Base-by-base conservation (phyloP, 495 filamentous ascomycete genomes). In the Xeromyces bisporus region DNA sequence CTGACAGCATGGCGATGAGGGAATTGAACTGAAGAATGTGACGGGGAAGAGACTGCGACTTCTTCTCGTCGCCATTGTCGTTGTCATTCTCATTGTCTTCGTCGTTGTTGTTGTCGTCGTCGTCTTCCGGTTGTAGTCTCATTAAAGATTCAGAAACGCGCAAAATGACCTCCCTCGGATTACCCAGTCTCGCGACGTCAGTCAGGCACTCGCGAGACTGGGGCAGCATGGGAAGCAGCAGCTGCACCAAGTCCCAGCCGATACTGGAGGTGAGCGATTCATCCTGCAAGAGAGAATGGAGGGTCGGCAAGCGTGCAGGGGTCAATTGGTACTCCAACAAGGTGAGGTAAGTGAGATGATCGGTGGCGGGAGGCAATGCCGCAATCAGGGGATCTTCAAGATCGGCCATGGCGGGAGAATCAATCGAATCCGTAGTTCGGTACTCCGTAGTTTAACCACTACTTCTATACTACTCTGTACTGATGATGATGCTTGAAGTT, bases 231-330 rank as follows among this genome's bases (percentile, higher is more conserved):
- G 79, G 75, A 12, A 94, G 59, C 2, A 97, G 70, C 28, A 92
- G 68, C 46, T 80, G 76, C 6, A 97, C 78, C 25, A 97, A 54
- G 46, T 97, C 89, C 89, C 89, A 97, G 27, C 89, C 91, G 44
- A 97, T 93, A 38, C 93, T 84, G 28, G 71, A 73, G 1, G 86
- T 86, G 32, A 97, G 65, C 27, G 68, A 69, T 26, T 74, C 70
- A 71, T 91, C 78, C 51, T 91, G 81, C 29, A 94, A 61, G 21
- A 92, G 66, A 5, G 71, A 64, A 43, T 91, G 76, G 25, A 94
- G 58, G 2, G 70, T 63, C 3, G 83, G 80, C 7, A 94, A 64
- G 37, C 80, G 71, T 17, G 75, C 72, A n/a, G 66, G 66, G 8
- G 71, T 77, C 12, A 94, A 61, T 48, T 91, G 80, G 38, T 84